A percentile compares a stretch with the other conserved stretches of the same genome.
Conservation (phyloP, 1,284 basidiomycete species). For the Cutaneotrichosporon sp. region DNA sequence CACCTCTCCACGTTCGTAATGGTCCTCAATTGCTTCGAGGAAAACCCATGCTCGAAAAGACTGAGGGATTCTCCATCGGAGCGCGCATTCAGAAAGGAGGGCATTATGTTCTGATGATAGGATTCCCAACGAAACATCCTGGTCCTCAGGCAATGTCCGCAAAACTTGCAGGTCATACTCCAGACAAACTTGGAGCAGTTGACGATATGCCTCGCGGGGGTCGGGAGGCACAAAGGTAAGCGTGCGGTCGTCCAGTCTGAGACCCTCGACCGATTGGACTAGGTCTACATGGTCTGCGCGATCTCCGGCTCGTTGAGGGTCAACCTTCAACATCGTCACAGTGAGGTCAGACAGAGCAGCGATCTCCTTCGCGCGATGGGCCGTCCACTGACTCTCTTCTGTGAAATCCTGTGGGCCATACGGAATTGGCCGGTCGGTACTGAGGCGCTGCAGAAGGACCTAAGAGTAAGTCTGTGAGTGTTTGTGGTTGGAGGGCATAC, state of each 20-base stretch:
- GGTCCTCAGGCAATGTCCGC: slow-evolving; percentile 84
- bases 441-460: slow-evolving; percentile 88
- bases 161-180: slow-evolving; percentile 82
- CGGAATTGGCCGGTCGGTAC: slow-evolving; percentile 74
- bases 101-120: slow-evolving; percentile 75
- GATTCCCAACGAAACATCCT: slow-evolving; percentile 92
- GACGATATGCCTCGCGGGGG: slow-evolving; percentile 75
- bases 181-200: slow-evolving; percentile 77
- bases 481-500: slow-evolving; percentile 48
- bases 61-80: slow-evolving; percentile 81
- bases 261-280: slow-evolving; percentile 53
- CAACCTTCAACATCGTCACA: slow-evolving; percentile 12
- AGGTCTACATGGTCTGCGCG: slow-evolving; percentile 52
- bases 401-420: slow-evolving; percentile 81
- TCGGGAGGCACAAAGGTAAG: slow-evolving; percentile 79
- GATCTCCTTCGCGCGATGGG: slow-evolving; percentile 81
- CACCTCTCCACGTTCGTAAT: slow-evolving; percentile 84
- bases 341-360: slow-evolving; percentile 59
- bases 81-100: slow-evolving; percentile 78
- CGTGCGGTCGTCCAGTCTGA: slow-evolving; percentile 21
- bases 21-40: slow-evolving; percentile 76
- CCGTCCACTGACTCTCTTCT: slow-evolving; percentile 69
- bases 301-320: slow-evolving; percentile 11
- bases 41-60: slow-evolving; percentile 75
- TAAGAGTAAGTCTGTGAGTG: slow-evolving; percentile 34